phyloP scores from a whole-genome alignment of 1,139 yeast genomes.

The Suhomyces panamericanus region DNA sequence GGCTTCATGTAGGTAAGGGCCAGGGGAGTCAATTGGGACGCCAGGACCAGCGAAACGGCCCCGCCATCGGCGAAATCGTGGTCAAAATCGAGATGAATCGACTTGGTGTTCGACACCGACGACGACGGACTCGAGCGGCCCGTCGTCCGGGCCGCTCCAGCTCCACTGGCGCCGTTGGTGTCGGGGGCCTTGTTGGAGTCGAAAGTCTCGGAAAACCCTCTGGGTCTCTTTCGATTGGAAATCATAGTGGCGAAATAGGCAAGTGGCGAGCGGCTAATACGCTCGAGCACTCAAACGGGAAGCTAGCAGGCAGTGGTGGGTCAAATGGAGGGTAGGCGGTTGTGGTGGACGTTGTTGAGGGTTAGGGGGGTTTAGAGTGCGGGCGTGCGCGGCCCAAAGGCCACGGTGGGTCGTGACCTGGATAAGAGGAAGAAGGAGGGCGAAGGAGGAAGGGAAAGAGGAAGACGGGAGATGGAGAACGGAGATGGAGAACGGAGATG shows the following conservation, averaged over 20 bases:
- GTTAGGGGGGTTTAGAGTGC: conserved; percentile 9
- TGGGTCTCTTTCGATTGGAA: conserved; percentile 47
- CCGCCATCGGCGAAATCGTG: conserved; percentile 16
- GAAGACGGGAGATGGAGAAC: no score
- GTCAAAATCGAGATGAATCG: conserved; percentile 14
- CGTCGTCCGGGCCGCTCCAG: neutral
- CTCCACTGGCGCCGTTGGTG: conserved; percentile 2
- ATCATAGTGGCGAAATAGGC: conserved; percentile 18
- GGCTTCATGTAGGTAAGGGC: conserved; percentile 1
- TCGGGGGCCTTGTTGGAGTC: conserved; percentile 21
- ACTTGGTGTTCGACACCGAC: conserved; percentile 9
- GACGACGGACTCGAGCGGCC: conserved; percentile 7
- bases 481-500: no score
- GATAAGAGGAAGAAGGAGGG: no score
- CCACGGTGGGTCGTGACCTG: no score
- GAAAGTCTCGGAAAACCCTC: conserved; percentile 48
- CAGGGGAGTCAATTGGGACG: conserved; percentile 14
- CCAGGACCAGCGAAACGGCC: conserved; percentile 15
- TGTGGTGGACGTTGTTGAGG: conserved; percentile 1
- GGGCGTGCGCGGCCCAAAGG: conserved; percentile 2
- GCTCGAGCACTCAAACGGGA: neutral
- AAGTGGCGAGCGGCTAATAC: conserved; percentile 9
- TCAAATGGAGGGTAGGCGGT: neutral
- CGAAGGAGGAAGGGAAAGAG: no score
- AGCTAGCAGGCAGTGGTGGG: neutral